phyloP scores from a whole-genome alignment of 208 protist species.

The Leishmania lainsoni region DNA sequence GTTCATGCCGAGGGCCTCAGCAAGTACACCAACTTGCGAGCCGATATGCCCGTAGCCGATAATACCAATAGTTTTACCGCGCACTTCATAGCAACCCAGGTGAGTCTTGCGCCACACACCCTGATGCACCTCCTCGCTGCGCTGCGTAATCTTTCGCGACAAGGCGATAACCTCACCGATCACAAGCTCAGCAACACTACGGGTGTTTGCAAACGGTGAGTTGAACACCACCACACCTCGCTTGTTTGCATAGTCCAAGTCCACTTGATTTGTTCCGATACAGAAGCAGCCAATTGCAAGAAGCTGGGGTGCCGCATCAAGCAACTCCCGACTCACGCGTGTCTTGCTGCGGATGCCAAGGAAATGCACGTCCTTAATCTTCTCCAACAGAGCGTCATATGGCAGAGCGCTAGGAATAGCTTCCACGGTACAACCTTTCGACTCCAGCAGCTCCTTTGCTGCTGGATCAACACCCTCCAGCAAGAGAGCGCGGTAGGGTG shows the following conservation, averaged over 20 bases:
- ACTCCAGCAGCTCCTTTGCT: constrained; percentile 79
- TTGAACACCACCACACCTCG: constrained; percentile 94
- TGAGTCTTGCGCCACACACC: constrained; percentile 91
- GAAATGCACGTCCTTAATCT: constrained; percentile 86
- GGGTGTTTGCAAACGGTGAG: constrained; percentile 94
- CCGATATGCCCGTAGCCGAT: constrained; percentile 96
- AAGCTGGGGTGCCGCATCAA: constrained; percentile 78
- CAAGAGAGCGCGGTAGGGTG: constrained; percentile 69
- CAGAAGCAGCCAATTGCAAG: constrained; percentile 95
- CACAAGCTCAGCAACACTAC: constrained; percentile 94
- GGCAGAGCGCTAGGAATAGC: constrained; percentile 52
- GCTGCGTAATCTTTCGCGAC: constrained; percentile 84
- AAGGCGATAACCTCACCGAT: constrained; percentile 92
- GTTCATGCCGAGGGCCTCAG: constrained; percentile 92
- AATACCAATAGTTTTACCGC: constrained; percentile 91
- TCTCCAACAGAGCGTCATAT: constrained; percentile 75
- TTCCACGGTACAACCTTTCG: constrained; percentile 86
- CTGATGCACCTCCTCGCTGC: constrained; percentile 87
- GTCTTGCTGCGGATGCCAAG: constrained; percentile 95
- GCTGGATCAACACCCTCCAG: constrained; percentile 85
- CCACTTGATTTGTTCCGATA: constrained; percentile 95
- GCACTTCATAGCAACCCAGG: constrained; percentile 78
- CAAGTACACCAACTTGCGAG: constrained; percentile 91
- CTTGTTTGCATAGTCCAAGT: constrained; percentile 76
- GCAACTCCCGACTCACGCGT: constrained; percentile 69